Evolutionary conservation across 1,139 yeast genomes (phyloP).

Genomic region (Ogataea hybrid): DNA sequence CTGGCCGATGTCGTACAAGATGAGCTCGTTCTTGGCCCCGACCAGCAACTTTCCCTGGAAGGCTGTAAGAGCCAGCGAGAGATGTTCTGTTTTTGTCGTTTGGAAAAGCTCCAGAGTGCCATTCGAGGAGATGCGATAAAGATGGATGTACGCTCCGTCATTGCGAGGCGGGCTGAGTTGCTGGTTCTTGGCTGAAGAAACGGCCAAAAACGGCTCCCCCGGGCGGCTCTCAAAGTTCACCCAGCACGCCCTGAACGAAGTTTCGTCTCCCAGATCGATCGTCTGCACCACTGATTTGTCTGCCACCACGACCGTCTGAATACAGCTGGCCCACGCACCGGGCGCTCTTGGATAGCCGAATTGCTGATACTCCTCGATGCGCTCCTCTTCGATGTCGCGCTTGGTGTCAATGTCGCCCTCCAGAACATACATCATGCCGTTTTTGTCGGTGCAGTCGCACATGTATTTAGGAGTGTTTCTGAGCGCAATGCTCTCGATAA

Average conservation of each 20-base stretch:
- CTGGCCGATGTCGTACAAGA: slow-evolving; percentile 73
- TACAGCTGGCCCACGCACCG: slow-evolving; percentile 48
- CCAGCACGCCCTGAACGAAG: slow-evolving; percentile 38
- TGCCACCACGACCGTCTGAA: slow-evolving; percentile 48
- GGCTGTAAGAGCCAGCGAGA: slow-evolving; percentile 48
- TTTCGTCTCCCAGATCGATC: slow-evolving; percentile 42
- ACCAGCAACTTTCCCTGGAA: slow-evolving; percentile 66
- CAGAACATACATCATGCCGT: slow-evolving; percentile 37
- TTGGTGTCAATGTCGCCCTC: slow-evolving; percentile 45
- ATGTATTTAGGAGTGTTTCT: slow-evolving; percentile 55
- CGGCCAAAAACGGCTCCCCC: slow-evolving; percentile 41
- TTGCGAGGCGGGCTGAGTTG: slow-evolving; percentile 37
- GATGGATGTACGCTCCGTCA: slow-evolving; percentile 39
- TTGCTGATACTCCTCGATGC: slow-evolving; percentile 33
- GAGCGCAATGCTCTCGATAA: slow-evolving; percentile 42
- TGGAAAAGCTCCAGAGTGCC: slow-evolving; percentile 51
- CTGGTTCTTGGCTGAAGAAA: slow-evolving; percentile 46
- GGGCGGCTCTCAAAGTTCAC: slow-evolving; percentile 38
- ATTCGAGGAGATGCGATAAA: slow-evolving; percentile 43
- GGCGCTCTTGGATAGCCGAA: slow-evolving; percentile 38
- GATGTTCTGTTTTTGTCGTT: slow-evolving; percentile 53
- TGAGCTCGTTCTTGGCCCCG: slow-evolving; percentile 52
- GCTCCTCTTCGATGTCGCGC: slow-evolving; percentile 19
- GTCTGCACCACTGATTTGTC: slow-evolving; percentile 39
- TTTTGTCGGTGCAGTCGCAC: slow-evolving; percentile 30